Evolutionary conservation across 176 grass and related monocot species (phyloP).

Genomic region (Carex cristatella): DNA sequence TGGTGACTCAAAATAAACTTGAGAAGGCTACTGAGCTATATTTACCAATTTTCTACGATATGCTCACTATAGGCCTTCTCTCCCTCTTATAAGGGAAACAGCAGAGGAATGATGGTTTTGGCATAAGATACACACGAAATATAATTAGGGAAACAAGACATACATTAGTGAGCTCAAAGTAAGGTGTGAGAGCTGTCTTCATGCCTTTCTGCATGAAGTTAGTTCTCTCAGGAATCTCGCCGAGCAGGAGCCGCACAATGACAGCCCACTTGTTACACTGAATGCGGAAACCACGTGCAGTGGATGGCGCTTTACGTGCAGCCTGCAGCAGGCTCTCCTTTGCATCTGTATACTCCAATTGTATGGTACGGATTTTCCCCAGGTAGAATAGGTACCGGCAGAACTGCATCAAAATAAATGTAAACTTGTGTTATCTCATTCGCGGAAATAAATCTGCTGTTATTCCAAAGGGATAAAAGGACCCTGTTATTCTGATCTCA

Average conservation of each 20-base stretch:
- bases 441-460: too few species aligned
- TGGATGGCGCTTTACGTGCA: slow-evolving; percentile 62
- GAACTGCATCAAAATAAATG: slow-evolving; percentile 42
- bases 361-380: slow-evolving; percentile 88
- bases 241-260: slow-evolving; percentile 57
- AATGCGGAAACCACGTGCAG: slow-evolving; percentile 69
- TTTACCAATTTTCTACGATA: neutral
- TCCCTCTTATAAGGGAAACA: neutral
- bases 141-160: neutral
- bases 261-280: slow-evolving; percentile 86
- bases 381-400: slow-evolving; percentile 82
- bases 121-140: neutral
- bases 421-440: neutral
- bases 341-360: slow-evolving; percentile 84
- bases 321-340: slow-evolving; percentile 87
- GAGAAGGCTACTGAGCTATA: neutral
- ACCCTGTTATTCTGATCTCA: too few species aligned
- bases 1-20: neutral
- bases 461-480: too few species aligned
- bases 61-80: neutral
- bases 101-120: neutral
- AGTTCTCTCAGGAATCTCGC: slow-evolving; percentile 76
- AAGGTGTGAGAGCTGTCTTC: slow-evolving; percentile 64
- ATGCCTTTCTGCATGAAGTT: slow-evolving; percentile 93
- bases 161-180: slow-evolving; percentile 92